Evolutionary conservation across 2,329 filamentous ascomycete genomes (phyloP).

Genomic region (Neofusicoccum parvum): DNA sequence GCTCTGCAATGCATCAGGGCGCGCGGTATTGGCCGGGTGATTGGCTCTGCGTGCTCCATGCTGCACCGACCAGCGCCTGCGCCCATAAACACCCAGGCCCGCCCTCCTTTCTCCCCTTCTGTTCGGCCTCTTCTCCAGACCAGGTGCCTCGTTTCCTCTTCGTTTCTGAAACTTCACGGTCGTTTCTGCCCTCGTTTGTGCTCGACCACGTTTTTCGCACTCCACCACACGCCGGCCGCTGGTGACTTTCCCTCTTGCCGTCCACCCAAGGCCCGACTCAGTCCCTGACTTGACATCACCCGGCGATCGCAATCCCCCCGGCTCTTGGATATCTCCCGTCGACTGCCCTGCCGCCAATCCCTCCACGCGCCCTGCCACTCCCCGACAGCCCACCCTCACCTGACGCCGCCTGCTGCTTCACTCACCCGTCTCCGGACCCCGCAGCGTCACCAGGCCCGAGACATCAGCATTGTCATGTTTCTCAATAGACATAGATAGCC

Average conservation of each 20-base stretch:
- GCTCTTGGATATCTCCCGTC: background rate
- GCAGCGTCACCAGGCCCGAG: background rate
- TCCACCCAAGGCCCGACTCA: background rate
- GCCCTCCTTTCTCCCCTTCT: constrained; percentile 17
- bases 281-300: constrained; percentile 6
- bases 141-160: constrained; percentile 6
- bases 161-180: constrained; percentile 3
- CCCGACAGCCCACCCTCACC: constrained; percentile 12
- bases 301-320: constrained; percentile 8
- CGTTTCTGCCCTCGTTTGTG: background rate
- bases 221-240: constrained; percentile 15
- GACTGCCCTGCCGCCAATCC: background rate
- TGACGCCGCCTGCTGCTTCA: background rate
- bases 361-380: background rate
- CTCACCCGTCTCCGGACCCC: background rate
- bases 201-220: background rate
- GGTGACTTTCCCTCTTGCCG: background rate
- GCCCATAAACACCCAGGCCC: constrained; percentile 12
- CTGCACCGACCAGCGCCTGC: constrained; percentile 10
- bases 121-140: constrained; percentile 11
- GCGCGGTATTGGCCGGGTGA: constrained; percentile 10
- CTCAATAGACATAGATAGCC: constrained; percentile 19
- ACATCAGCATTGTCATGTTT: constrained; percentile 17
- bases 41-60: background rate
- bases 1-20: constrained; percentile 10